These are phyloP conservation scores for Penicillium pancosmium DNA, from an alignment of 495 filamentous ascomycete genomes.

Conservation along the genomic window DNA sequence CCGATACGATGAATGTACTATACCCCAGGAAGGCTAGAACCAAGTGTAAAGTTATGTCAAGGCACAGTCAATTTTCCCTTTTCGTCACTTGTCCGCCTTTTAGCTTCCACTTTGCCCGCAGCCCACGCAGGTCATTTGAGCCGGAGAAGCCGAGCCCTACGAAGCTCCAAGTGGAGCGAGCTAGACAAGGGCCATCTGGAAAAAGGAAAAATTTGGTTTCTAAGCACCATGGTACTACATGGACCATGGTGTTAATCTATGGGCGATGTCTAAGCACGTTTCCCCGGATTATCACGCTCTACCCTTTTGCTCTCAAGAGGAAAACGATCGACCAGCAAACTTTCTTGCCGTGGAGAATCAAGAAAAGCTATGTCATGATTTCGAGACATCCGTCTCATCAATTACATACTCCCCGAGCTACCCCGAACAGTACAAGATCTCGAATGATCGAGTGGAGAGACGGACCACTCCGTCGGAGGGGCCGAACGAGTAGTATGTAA, in stretches of 20 bases:
- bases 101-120: neutral
- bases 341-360: no score
- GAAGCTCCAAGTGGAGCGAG: neutral
- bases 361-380: no score
- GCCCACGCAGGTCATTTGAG: neutral
- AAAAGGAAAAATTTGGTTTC: no score
- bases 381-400: neutral
- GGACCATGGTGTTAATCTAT: no score
- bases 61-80: neutral
- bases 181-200: neutral
- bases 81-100: neutral
- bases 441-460: neutral
- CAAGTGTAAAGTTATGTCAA: neutral
- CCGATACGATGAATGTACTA: neutral
- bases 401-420: neutral
- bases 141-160: no score
- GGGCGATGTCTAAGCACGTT: no score
- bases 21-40: neutral
- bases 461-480: neutral
- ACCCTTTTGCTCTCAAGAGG: no score
- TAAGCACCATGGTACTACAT: no score
- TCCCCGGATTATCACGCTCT: no score
- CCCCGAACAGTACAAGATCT: neutral
- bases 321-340: no score
- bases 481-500: neutral